Conservation (phyloP, 2,329 filamentous ascomycete genomes). For the Colletotrichum lini region DNA sequence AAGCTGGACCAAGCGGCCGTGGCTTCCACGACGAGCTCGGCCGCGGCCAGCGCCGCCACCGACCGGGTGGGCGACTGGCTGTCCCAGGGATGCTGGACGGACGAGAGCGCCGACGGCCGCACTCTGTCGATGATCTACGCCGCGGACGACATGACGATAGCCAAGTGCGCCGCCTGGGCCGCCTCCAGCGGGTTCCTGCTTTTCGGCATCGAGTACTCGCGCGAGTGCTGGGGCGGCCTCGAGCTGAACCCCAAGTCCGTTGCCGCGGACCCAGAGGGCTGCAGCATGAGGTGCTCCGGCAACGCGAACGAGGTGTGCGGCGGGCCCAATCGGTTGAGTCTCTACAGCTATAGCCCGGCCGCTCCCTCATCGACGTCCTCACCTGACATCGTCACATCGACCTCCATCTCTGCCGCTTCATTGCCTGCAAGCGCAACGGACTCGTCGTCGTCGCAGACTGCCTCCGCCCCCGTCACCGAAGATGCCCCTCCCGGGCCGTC, state of each 20-base stretch:
- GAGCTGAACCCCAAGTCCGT: slow-evolving; percentile 54
- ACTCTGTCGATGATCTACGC: slow-evolving; percentile 47
- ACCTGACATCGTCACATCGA: background rate
- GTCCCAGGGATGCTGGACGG: slow-evolving; percentile 28
- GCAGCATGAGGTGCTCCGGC: background rate
- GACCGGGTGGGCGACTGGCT: slow-evolving; percentile 14
- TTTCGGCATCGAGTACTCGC: slow-evolving; percentile 62
- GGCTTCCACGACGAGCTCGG: slow-evolving; percentile 14
- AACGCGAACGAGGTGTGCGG: background rate
- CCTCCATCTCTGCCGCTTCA: too few relatives aligned
- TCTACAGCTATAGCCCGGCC: background rate
- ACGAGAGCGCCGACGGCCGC: slow-evolving; percentile 49
- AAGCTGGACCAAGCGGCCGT: slow-evolving; percentile 13
- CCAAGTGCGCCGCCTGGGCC: slow-evolving; percentile 57
- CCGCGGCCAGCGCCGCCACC: slow-evolving; percentile 41
- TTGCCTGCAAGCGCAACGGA: too few relatives aligned
- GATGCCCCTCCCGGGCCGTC: background rate
- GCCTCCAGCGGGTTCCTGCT: slow-evolving; percentile 54
- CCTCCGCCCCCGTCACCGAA: background rate
- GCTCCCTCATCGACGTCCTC: background rate
- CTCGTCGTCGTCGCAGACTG: too few relatives aligned
- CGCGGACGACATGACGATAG: slow-evolving; percentile 52
- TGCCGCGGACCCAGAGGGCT: slow-evolving; percentile 44
- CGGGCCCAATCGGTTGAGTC: background rate
- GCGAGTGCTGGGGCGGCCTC: slow-evolving; percentile 58